These are phyloP conservation scores for Pichia exigua DNA, from an alignment of 805 yeast genomes.

Conservation along the genomic window DNA sequence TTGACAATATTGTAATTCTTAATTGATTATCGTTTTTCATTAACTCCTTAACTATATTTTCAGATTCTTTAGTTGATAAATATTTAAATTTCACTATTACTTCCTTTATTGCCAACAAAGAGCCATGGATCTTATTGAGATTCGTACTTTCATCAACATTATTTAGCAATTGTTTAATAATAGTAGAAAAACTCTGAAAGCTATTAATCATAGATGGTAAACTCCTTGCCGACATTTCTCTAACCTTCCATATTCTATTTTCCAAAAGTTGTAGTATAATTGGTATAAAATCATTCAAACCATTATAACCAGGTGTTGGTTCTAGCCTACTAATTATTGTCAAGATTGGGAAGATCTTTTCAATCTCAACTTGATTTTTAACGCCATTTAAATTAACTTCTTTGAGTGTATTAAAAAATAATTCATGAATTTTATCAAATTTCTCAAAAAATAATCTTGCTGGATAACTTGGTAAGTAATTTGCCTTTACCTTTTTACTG, in stretches of 20 bases:
- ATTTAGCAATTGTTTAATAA: slow-evolving; percentile 18
- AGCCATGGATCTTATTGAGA: slow-evolving; percentile 55
- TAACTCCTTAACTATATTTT: background rate
- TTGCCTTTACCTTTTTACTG: slow-evolving; percentile 33
- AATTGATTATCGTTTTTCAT: background rate
- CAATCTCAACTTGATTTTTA: slow-evolving; percentile 23
- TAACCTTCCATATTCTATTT: slow-evolving; percentile 65
- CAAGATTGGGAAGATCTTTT: slow-evolving; percentile 66
- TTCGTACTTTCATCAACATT: slow-evolving; percentile 6
- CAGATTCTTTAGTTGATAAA: slow-evolving; percentile 1
- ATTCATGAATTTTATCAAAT: slow-evolving; percentile 43
- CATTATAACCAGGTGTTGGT: slow-evolving; percentile 47
- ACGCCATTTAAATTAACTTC: slow-evolving; percentile 30
- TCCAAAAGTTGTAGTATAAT: slow-evolving; percentile 41
- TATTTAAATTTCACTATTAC: slow-evolving; percentile 17
- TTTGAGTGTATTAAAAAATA: slow-evolving; percentile 39
- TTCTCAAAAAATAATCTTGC: slow-evolving; percentile 64
- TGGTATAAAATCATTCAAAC: slow-evolving; percentile 44
- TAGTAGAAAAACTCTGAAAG: slow-evolving; percentile 22
- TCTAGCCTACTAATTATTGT: slow-evolving; percentile 65
- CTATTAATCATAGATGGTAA: slow-evolving; percentile 41
- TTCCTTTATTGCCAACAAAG: slow-evolving; percentile 39
- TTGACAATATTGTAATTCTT: slow-evolving; percentile 10
- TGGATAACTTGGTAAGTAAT: slow-evolving; percentile 19
- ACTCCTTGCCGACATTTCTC: slow-evolving; percentile 80